These are phyloP conservation scores for Ceriops decandra DNA, from an alignment of 345 rosid genomes.

Conservation along the genomic window DNA sequence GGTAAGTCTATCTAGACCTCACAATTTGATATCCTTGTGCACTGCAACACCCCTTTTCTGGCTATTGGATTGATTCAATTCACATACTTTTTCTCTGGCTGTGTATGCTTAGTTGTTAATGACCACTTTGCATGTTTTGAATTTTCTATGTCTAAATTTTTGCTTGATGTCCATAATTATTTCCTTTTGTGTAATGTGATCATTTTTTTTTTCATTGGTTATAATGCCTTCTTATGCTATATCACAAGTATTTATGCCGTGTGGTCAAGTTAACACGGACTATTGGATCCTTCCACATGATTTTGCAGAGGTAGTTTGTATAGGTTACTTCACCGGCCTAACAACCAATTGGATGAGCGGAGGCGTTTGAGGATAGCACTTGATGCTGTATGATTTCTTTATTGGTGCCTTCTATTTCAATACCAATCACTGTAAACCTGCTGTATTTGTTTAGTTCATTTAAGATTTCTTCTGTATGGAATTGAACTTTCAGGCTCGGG, in stretches of 20 bases:
- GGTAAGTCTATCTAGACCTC: too few relatives aligned
- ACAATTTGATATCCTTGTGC: too few relatives aligned
- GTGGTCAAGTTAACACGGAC: conserved; percentile 11
- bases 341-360: conserved; percentile 89
- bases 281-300: conserved; percentile 11
- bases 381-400: conserved; percentile 64
- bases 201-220: too few relatives aligned
- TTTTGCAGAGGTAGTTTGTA: conserved; percentile 94
- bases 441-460: conserved; percentile 13
- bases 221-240: too few relatives aligned
- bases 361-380: conserved; percentile 94
- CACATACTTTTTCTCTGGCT: too few relatives aligned
- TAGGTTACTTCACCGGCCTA: conserved; percentile 82
- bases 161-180: too few relatives aligned
- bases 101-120: too few relatives aligned
- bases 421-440: not conserved
- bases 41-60: too few relatives aligned
- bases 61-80: too few relatives aligned
- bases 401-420: conserved; percentile 9
- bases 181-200: too few relatives aligned
- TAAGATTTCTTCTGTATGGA: conserved; percentile 19
- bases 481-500: conserved; percentile 71
- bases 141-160: too few relatives aligned
- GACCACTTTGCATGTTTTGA: too few relatives aligned
- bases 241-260: not conserved